Evolutionary conservation across 768 basidiomycete species (phyloP).

Genomic region (Kwoniella sp.): DNA sequence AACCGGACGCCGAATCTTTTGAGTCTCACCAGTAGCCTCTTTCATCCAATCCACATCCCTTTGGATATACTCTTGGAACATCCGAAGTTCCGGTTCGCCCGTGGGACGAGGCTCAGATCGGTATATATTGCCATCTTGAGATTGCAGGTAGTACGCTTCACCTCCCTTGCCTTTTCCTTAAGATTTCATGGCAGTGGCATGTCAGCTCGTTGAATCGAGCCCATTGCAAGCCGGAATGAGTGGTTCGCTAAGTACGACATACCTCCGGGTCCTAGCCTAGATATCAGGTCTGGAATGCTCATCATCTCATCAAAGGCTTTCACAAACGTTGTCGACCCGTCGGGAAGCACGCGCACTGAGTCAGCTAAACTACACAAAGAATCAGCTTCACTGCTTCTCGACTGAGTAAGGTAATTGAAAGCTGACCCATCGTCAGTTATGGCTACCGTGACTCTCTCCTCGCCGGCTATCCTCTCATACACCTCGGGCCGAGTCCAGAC

Average conservation of each 20-base stretch:
- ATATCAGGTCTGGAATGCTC: slow-evolving; percentile 66
- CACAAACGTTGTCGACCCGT: slow-evolving; percentile 68
- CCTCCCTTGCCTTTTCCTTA: slow-evolving; percentile 23
- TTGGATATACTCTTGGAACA: slow-evolving; percentile 69
- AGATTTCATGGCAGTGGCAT: background rate
- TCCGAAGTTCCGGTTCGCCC: slow-evolving; percentile 62
- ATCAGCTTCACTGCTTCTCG: slow-evolving; percentile 5
- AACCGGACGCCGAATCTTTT: no score
- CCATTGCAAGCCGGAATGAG: no score
- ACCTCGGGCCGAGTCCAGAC: slow-evolving; percentile 64
- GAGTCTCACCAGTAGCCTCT: slow-evolving; percentile 70
- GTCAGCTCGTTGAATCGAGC: background rate
- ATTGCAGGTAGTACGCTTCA: slow-evolving; percentile 75
- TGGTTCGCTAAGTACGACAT: slow-evolving; percentile 23
- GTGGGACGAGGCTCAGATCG: slow-evolving; percentile 19
- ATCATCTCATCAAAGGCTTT: slow-evolving; percentile 74
- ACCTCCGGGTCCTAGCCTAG: slow-evolving; percentile 52
- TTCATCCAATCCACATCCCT: slow-evolving; percentile 72
- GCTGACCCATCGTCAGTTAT: slow-evolving; percentile 80
- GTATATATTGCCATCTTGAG: slow-evolving; percentile 87
- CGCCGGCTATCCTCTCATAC: slow-evolving; percentile 65
- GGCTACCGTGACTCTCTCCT: slow-evolving; percentile 68
- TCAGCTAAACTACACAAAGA: slow-evolving; percentile 67
- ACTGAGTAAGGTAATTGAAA: background rate
- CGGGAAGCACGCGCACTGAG: slow-evolving; percentile 63